Evolutionary conservation across 2,329 filamentous ascomycete species (phyloP).

Genomic region (Aureobasidium leucospermi): DNA sequence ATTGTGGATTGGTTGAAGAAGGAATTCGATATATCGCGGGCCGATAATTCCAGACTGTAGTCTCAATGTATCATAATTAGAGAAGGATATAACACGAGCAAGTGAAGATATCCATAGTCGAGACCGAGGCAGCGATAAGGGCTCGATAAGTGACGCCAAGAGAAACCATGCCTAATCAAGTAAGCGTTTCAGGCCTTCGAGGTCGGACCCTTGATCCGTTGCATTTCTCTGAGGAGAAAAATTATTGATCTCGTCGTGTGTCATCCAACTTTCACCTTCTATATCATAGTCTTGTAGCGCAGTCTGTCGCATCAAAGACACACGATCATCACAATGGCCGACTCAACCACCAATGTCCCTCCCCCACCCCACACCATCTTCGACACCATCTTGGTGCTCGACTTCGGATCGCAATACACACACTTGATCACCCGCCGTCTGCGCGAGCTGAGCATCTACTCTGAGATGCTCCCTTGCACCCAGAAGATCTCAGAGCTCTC

Average conservation of each 20-base stretch:
- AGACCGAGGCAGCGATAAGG: background rate
- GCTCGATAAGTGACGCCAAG: background rate
- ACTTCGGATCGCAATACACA: slow-evolving; percentile 66
- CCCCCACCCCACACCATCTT: slow-evolving; percentile 44
- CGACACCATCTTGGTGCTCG: slow-evolving; percentile 64
- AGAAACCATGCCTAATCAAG: background rate
- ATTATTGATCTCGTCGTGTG: slow-evolving; percentile 21
- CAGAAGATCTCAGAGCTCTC: slow-evolving; percentile 68
- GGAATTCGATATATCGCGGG: background rate
- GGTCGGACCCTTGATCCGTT: background rate
- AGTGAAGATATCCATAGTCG: background rate
- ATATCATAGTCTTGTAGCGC: slow-evolving; percentile 4
- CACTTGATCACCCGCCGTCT: slow-evolving; percentile 70
- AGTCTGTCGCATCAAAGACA: background rate
- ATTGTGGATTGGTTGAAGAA: slow-evolving; percentile 10
- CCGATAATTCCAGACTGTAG: background rate
- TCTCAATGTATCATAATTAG: background rate
- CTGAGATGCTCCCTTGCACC: slow-evolving; percentile 83
- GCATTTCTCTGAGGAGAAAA: background rate
- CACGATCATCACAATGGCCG: slow-evolving; percentile 19
- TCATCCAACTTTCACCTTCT: background rate
- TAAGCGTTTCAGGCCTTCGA: background rate
- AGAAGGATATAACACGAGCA: no score
- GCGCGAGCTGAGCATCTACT: slow-evolving; percentile 72
- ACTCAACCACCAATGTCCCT: slow-evolving; percentile 27